Percentiles rank a stretch among this genome's conserved stretches.
These are phyloP conservation scores for Macrocystidia cucumis DNA, from an alignment of 1,284 basidiomycete genomes.

Conservation along the genomic window DNA sequence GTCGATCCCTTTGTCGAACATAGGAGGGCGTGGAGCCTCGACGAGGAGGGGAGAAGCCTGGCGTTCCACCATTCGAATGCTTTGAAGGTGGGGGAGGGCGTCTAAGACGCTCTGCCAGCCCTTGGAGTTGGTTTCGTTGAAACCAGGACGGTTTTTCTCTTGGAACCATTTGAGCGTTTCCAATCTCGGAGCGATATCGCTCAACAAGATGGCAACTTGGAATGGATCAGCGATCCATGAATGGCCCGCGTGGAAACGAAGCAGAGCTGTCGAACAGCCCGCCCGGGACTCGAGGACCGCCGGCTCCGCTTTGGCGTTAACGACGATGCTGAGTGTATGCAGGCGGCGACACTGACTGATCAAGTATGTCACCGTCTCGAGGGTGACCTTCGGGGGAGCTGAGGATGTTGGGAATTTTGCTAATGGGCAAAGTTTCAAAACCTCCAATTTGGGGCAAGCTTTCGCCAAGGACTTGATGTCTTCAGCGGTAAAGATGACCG, in stretches of 20 bases:
- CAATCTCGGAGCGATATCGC: slow-evolving; percentile 64
- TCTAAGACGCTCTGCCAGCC: slow-evolving; percentile 64
- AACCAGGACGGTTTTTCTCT: slow-evolving; percentile 64
- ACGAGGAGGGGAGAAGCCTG: slow-evolving; percentile 28
- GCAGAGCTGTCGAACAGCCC: slow-evolving; percentile 53
- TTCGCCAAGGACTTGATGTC: slow-evolving; percentile 51
- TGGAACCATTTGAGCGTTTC: slow-evolving; percentile 67
- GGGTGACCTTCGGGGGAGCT: slow-evolving; percentile 44
- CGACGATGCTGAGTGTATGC: slow-evolving; percentile 55
- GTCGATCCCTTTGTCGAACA: slow-evolving; percentile 45
- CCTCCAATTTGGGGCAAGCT: slow-evolving; percentile 59
- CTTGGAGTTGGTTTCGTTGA: slow-evolving; percentile 53
- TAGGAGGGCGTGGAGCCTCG: slow-evolving; percentile 19
- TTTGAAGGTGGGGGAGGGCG: slow-evolving; percentile 60
- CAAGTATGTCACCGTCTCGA: slow-evolving; percentile 54
- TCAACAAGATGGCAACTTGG: slow-evolving; percentile 59
- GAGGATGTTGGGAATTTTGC: slow-evolving; percentile 50
- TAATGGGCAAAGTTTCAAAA: slow-evolving; percentile 54
- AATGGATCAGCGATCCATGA: slow-evolving; percentile 64
- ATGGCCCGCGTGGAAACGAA: slow-evolving; percentile 64
- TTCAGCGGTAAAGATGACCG: slow-evolving; percentile 49
- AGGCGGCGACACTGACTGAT: slow-evolving; percentile 48
- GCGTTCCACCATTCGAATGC: slow-evolving; percentile 53
- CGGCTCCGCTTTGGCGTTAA: slow-evolving; percentile 46
- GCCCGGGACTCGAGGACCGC: slow-evolving; percentile 35